Conservation (phyloP, 768 basidiomycete genomes). For the Coprinellus aureogranulatus region DNA sequence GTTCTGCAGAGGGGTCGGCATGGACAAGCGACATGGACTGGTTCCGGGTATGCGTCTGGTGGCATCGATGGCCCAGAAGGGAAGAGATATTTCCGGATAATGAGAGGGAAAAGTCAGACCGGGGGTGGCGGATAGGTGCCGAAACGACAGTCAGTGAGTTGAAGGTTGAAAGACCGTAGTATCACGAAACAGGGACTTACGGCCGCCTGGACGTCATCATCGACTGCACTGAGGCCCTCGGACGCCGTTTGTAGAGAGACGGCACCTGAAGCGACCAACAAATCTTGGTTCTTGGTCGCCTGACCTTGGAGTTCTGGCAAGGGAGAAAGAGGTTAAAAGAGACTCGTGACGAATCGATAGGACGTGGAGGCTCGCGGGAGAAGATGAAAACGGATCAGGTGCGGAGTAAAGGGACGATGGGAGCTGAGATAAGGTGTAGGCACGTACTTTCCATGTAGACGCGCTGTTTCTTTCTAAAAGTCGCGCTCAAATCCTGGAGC, state of each 20-base stretch:
- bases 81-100: slow-evolving; percentile 6
- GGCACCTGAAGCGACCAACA: slow-evolving; percentile 85
- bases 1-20: slow-evolving; percentile 37
- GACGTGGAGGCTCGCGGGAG: slow-evolving; percentile 14
- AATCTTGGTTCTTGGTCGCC: slow-evolving; percentile 95
- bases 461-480: slow-evolving; percentile 96
- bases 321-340: slow-evolving; percentile 9
- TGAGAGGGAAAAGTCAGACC: neutral
- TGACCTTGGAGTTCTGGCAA: slow-evolving; percentile 87
- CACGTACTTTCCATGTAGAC: slow-evolving; percentile 95
- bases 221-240: slow-evolving; percentile 79
- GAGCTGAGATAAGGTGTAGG: slow-evolving; percentile 15
- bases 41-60: slow-evolving; percentile 32
- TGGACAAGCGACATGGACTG: slow-evolving; percentile 42
- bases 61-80: slow-evolving; percentile 7
- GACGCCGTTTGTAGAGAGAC: slow-evolving; percentile 78
- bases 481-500: slow-evolving; percentile 87
- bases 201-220: slow-evolving; percentile 87
- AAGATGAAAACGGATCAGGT: slow-evolving; percentile 13
- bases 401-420: slow-evolving; percentile 9
- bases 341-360: slow-evolving; percentile 17
- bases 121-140: slow-evolving; percentile 5
- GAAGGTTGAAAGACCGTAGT: slow-evolving; percentile 10
- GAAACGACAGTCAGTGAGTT: slow-evolving; percentile 5
- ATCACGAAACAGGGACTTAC: slow-evolving; percentile 45